phyloP scores from a whole-genome alignment of 1,139 yeast genomes.

The Suhomyces choctaworum region DNA sequence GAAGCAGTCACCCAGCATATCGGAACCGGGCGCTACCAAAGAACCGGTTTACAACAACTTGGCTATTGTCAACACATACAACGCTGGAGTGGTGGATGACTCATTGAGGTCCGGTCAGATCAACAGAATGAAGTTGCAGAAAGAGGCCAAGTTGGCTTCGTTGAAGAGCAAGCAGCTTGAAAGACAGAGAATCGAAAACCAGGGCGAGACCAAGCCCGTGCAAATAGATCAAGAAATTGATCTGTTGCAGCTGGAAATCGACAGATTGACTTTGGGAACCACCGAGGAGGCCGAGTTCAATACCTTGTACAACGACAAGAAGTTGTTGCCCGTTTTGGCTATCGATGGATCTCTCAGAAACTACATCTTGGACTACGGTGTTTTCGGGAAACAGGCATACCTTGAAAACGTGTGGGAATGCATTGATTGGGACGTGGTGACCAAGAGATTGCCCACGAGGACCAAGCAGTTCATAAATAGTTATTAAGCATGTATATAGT shows the following conservation, averaged over 20 bases:
- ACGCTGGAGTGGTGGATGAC: constrained; percentile 67
- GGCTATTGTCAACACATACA: constrained; percentile 73
- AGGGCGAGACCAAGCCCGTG: constrained; percentile 13
- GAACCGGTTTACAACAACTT: constrained; percentile 45
- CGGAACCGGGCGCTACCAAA: constrained; percentile 23
- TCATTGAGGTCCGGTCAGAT: constrained; percentile 54
- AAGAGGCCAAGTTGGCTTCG: constrained; percentile 33
- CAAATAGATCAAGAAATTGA: constrained; percentile 11
- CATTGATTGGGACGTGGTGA: constrained; percentile 69
- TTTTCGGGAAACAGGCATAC: constrained; percentile 66
- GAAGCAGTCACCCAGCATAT: constrained; percentile 21
- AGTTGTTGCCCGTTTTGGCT: constrained; percentile 62
- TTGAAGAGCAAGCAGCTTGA: constrained; percentile 23
- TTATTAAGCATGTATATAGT: constrained; percentile 7
- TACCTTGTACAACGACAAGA: constrained; percentile 38
- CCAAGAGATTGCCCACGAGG: constrained; percentile 56
- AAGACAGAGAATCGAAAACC: constrained; percentile 18
- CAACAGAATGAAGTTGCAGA: constrained; percentile 36
- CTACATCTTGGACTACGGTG: constrained; percentile 72
- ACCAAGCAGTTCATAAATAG: constrained; percentile 22
- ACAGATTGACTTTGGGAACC: constrained; percentile 35
- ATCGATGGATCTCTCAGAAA: constrained; percentile 71
- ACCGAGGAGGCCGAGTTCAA: constrained; percentile 46
- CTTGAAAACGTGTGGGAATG: constrained; percentile 71
- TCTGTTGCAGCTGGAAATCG: constrained; percentile 17